A percentile compares a stretch with the other conserved stretches of the same genome.
phyloP scores from a whole-genome alignment of 805 yeast species.

The Schwanniomyces sp. region DNA sequence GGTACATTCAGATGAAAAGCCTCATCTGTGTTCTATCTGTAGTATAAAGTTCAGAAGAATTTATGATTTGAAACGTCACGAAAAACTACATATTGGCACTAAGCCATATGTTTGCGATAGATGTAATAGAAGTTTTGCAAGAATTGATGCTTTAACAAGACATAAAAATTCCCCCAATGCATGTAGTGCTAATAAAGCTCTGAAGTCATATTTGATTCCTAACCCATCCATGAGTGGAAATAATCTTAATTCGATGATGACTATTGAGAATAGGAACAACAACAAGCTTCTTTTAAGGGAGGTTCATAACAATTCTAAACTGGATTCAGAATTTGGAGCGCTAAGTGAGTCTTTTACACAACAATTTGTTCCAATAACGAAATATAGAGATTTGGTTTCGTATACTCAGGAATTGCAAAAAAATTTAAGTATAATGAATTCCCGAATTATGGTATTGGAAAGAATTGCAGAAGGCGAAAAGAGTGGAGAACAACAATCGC shows the following conservation, averaged over 20 bases:
- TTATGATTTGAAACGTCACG: slow-evolving; percentile 77
- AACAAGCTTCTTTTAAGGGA: background rate
- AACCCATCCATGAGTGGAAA: slow-evolving; percentile 6
- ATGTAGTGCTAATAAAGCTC: slow-evolving; percentile 16
- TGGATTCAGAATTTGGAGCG: background rate
- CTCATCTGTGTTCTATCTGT: slow-evolving; percentile 64
- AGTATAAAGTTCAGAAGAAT: slow-evolving; percentile 62
- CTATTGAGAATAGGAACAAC: background rate
- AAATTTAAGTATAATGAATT: slow-evolving; percentile 23
- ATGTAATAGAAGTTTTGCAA: slow-evolving; percentile 66
- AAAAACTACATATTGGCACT: slow-evolving; percentile 73
- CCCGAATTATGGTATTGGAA: slow-evolving; percentile 25
- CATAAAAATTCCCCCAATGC: slow-evolving; percentile 53
- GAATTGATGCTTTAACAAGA: slow-evolving; percentile 74
- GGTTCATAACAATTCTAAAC: background rate
- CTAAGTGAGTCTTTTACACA: background rate
- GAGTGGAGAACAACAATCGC: background rate
- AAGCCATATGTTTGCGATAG: slow-evolving; percentile 61
- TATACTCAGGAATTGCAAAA: slow-evolving; percentile 34
- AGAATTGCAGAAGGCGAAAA: slow-evolving; percentile 15
- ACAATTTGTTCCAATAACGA: slow-evolving; percentile 22
- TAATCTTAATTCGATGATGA: background rate
- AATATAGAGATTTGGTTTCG: slow-evolving; percentile 34
- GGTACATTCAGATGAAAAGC: slow-evolving; percentile 65
- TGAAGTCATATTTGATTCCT: slow-evolving; percentile 4